Base-by-base conservation (phyloP, 2,329 filamentous ascomycete species). In the Ceratocystis colombiana region DNA sequence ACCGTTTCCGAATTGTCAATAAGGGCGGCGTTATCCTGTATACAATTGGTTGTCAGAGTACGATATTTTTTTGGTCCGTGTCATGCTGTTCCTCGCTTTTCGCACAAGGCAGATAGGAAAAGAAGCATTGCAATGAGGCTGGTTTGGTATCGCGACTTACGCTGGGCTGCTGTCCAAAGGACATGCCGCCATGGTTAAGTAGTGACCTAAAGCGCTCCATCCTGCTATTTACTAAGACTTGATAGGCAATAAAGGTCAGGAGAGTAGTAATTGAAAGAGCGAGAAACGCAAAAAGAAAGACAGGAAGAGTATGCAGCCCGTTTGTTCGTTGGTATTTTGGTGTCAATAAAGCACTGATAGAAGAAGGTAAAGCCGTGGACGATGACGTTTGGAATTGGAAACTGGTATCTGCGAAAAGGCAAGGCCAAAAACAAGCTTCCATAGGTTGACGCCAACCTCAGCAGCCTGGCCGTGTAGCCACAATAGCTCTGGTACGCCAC, bases 1-100 rank as follows among this genome's bases (percentile, higher is more conserved):
- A 99, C 94, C 44, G 94, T 99, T 80, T 99, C 94, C 72, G 93
- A 96, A 80, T 99, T 99, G 76, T 99, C 94, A 76, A 99, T 95
- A 68, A 99, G 84, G 74, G 88, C 92, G 48, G 85, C 83, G 71
- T 93, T 94, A 73, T 97, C 93, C 90, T 96, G 71, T 3, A 45
- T 41, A 61, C 20, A 37, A 37, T 50, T 46, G 7, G 15, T 5
- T 28, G 7, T 53, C 25, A 5, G 5, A 15, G 22, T 8, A 53
- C 20, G 10, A 53, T 33, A 33, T 48, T 7, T 6, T 28, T 2
- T 3, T 45, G 5, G 20, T 2, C 10, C n/a, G 3, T 33, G 28
- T 17, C 30, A 6, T 37, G 22, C 17, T 15, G 15, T 28, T n/a
- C 33, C 8, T 25, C 48, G 15, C 15, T 15, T 12, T 53, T 53